Base-by-base conservation (phyloP, 495 filamentous ascomycete species). In the Cercophora scortea region DNA sequence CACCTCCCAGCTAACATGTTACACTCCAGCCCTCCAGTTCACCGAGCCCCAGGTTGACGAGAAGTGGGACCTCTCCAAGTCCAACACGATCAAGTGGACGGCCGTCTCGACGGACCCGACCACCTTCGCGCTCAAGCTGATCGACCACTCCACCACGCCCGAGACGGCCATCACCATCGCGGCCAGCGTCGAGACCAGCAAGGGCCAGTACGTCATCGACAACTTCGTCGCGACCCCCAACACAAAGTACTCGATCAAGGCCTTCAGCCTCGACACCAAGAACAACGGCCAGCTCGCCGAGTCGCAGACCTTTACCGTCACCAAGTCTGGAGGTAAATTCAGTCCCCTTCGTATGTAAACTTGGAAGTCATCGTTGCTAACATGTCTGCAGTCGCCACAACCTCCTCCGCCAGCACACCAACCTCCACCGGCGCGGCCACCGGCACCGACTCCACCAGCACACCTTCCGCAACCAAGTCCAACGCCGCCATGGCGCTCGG, bases 241-340 rank as follows among this genome's bases (percentile, higher is more conserved):
- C 32, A 8, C 17, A 36, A 53, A 47, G 47, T 62, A 60, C 58
- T 54, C n/a, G 34, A 54, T 62, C 58, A 56, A 62, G 53, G 49
- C 50, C 50, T 32, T 49, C 42, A 43, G 50, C 57, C 35, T 52
- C 32, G 32, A 25, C 13, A 41, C 39, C 34, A 45, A 18, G 9
- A 56, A 53, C 16, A 49, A 4, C 25, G 56, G 58, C 18, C 50
- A 59, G 47, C 33, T 62, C n/a, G 42, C 54, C 17, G 57, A 62
- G 51, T 54, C 53, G 15, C 45, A 54, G 50, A 38, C 12, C 5
- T 62, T 62, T 18, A 57, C 51, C 40, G 58, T 62, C 11, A 54
- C 54, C 51, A 61, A 61, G 55, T 61, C 58, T 11, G 58, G 58
- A 45, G 51, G 54, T 57, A 18, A 18, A 44, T 48, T 47, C 16